Evolutionary conservation across 2,329 filamentous ascomycete species (phyloP).

Genomic region (Exophiala phaeomuriformis): DNA sequence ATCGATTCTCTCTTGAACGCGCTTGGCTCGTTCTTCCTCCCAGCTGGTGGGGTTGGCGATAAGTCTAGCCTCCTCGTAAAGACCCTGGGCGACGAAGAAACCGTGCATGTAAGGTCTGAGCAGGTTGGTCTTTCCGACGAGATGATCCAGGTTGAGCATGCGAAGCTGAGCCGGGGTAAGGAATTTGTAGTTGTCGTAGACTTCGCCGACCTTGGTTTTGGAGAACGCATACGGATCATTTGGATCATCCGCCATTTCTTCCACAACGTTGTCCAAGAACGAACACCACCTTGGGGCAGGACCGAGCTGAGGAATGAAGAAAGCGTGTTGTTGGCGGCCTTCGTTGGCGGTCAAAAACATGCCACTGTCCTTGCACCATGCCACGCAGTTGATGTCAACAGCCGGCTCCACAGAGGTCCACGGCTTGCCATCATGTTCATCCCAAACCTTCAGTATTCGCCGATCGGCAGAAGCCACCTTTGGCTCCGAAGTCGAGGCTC

Average conservation of each 20-base stretch:
- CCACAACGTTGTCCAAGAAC: slow-evolving; percentile 94
- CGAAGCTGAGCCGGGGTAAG: slow-evolving; percentile 80
- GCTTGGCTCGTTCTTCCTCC: slow-evolving; percentile 85
- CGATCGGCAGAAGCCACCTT: slow-evolving; percentile 92
- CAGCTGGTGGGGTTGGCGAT: slow-evolving; percentile 91
- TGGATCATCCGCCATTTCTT: slow-evolving; percentile 88
- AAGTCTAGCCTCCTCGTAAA: slow-evolving; percentile 90
- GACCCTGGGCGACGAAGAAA: slow-evolving; percentile 89
- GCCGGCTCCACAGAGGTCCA: slow-evolving; percentile 95
- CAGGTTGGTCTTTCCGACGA: slow-evolving; percentile 83
- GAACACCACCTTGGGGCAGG: slow-evolving; percentile 92
- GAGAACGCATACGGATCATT: slow-evolving; percentile 54
- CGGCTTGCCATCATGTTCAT: slow-evolving; percentile 69
- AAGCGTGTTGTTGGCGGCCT: slow-evolving; percentile 87
- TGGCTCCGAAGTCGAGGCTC: slow-evolving; percentile 58
- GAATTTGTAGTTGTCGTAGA: slow-evolving; percentile 99
- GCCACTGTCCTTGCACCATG: slow-evolving; percentile 83
- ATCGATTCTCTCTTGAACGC: slow-evolving; percentile 89
- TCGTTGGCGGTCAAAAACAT: slow-evolving; percentile 98
- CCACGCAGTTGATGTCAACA: slow-evolving; percentile 90
- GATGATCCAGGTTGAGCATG: slow-evolving; percentile 74
- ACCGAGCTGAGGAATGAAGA: slow-evolving; percentile 89
- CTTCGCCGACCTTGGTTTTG: slow-evolving; percentile 54
- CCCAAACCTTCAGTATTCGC: slow-evolving; percentile 95
- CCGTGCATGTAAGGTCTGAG: slow-evolving; percentile 97